Base-by-base conservation (phyloP, 768 basidiomycete genomes). In the Dendrothele bispora region DNA sequence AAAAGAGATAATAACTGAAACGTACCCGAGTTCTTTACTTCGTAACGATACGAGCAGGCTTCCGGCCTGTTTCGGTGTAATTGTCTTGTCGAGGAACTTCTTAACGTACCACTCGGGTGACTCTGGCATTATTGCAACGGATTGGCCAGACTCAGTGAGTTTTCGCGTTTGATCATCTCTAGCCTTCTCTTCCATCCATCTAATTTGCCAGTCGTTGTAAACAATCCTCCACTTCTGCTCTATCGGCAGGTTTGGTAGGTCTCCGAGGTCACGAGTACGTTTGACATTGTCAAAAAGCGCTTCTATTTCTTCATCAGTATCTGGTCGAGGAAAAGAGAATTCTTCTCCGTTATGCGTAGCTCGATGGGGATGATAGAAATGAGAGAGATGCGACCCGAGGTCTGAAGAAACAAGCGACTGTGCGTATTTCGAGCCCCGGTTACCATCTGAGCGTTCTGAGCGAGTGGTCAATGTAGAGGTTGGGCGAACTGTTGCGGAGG, bases 181-280 rank as follows among this genome's bases (percentile, higher is more conserved):
- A 52, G 72, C 77, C 58, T 78, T 82, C 56, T 85, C 84, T 39
- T 86, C 83, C 55, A 79, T 82, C 85, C 88, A 92, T 35, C 87
- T 78, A 44, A 86, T 74, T 46, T 87, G 85, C 56, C 89, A 87
- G 55, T 90, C 86, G 49, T 82, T 89, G 61, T 86, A 79, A 5
- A 99, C 87, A 61, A 98, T 81, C 54, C 76, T 74, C 95, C 95
- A 99, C 69, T 98, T 98, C 64, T 91, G 90, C 25, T 91, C 87
- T 20, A 89, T 76, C 14, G 80, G 57, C 48, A 91, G 69, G 50
- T 76, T 67, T 7, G 80, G 78, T 22, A 86, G 66, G 21, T 82
- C 80, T 10, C 67, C 77, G 21, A 91, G 63, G 55, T 81, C 87
- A 35, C 91, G 80, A 22, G 79, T 83, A 34, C 79, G 78, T 57